Conservation (phyloP, 2,329 filamentous ascomycete species). For the Chrysoporthe cubensis region DNA sequence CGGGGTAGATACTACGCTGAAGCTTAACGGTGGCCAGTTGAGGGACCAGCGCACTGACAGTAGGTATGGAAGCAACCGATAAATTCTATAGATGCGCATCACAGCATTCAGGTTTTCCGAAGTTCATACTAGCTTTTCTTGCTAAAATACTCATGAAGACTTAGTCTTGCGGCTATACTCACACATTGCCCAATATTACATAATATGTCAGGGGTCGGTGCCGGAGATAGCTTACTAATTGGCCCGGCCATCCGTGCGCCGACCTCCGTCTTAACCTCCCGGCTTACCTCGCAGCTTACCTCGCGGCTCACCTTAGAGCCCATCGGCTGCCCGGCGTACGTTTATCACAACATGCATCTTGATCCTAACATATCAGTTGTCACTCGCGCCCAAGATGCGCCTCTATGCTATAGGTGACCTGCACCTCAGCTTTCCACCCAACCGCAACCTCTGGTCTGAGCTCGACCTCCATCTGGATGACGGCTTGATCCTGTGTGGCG, state of each 20-base stretch:
- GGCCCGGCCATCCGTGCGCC: background rate
- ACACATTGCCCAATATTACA: background rate
- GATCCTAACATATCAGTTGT: background rate
- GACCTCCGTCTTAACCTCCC: background rate
- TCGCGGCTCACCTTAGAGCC: background rate
- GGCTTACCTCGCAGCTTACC: background rate
- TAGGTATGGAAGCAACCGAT: too few species aligned
- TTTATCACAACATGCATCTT: background rate
- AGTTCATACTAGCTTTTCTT: background rate
- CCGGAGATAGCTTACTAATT: background rate
- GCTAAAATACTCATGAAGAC: background rate
- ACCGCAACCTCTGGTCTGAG: conserved; percentile 37
- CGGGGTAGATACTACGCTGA: background rate
- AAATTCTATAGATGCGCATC: too few species aligned
- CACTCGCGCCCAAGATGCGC: conserved; percentile 27
- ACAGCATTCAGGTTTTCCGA: background rate
- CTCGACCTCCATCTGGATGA: conserved; percentile 40
- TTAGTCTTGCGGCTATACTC: background rate
- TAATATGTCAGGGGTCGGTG: background rate
- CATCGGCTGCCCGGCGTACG: background rate
- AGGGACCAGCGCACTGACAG: background rate
- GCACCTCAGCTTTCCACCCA: conserved; percentile 41
- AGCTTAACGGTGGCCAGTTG: background rate
- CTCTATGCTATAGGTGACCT: conserved; percentile 45
- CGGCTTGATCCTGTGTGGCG: conserved; percentile 43